Base-by-base conservation (phyloP, 1,284 basidiomycete species). In the Athelia sp. region DNA sequence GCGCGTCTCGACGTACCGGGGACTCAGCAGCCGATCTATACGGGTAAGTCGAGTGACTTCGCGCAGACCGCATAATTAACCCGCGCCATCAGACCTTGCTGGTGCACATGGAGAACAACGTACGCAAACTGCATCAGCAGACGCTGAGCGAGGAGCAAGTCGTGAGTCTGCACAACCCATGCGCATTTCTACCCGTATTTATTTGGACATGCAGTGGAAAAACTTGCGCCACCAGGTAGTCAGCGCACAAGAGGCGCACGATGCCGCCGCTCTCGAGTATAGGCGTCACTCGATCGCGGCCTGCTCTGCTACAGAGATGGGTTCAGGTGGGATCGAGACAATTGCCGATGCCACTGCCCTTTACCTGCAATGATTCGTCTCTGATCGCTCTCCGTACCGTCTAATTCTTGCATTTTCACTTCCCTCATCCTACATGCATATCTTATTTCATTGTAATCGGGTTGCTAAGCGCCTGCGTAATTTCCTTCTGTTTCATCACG, bases 101-200 rank as follows among this genome's bases (percentile, higher is more conserved):
- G 11, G 78, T 86, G 1, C 81, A 86, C 55, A 84, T 83, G 77
- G 76, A 84, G 54, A 74, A 76, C 42, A 71, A 66, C 3, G 72
- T 75, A 36, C 67, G 71, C 48, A 69, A 73, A 22, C 67, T 81
- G 35, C 75, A 81, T 56, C 57, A 67, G 18, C 68, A 71, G 51
- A 78, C 73, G 3, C 55, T 74, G 2, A 62, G 64, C 15, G 79
- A 82, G 56, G 82, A 86, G 57, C 69, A 76, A 51, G 69, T 69
- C 55, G 83, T 84, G 54, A 49, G 71, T 57, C 23, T 44, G n/a
- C 36, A 40, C 19, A n/a, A n/a, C 36, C 15, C 8, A 6, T 40
- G n/a, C n/a, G 19, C 36, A n/a, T n/a, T 40, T 40, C 19, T 40
- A 9, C 19, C 19, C 36, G 36, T n/a, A 8, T 17, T 40, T n/a